These are phyloP conservation scores for Planoprotostelium fungivorum DNA, from an alignment of 78 protist species.

Conservation along the genomic window DNA sequence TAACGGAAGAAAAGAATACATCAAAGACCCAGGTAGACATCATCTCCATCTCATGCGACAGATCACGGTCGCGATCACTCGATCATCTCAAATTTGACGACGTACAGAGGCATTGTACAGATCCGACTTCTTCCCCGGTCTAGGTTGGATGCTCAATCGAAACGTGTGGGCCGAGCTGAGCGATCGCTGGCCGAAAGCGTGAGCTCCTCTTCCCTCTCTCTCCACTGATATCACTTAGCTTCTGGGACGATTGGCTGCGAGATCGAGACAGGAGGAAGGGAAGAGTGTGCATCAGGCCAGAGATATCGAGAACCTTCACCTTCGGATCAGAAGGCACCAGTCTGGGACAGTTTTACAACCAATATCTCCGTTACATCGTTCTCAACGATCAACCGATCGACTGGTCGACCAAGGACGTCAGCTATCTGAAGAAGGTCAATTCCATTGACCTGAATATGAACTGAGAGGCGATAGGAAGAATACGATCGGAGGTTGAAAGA, in stretches of 20 bases:
- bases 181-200: constrained; percentile 61
- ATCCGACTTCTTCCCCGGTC: constrained; percentile 89
- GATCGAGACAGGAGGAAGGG: constrained; percentile 21
- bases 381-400: constrained; percentile 8
- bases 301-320: constrained; percentile 70
- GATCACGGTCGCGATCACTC: background rate
- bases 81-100: background rate
- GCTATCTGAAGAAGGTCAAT: background rate
- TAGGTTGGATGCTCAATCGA: constrained; percentile 84
- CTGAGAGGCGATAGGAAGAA: constrained; percentile 10
- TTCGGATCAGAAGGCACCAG: constrained; percentile 73
- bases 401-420: background rate
- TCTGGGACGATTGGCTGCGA: constrained; percentile 94
- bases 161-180: constrained; percentile 71
- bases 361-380: constrained; percentile 31
- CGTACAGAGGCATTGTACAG: constrained; percentile 39
- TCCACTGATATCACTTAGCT: constrained; percentile 9
- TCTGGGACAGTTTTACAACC: constrained; percentile 39
- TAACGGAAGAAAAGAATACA: constrained; percentile 43
- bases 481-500: constrained; percentile 22
- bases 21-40: constrained; percentile 18
- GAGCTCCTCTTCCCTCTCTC: background rate
- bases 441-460: background rate
- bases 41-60: too few relatives aligned
- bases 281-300: constrained; percentile 78